Base-by-base conservation (phyloP, 345 rosid genomes). In the Gossypium mustelinum region DNA sequence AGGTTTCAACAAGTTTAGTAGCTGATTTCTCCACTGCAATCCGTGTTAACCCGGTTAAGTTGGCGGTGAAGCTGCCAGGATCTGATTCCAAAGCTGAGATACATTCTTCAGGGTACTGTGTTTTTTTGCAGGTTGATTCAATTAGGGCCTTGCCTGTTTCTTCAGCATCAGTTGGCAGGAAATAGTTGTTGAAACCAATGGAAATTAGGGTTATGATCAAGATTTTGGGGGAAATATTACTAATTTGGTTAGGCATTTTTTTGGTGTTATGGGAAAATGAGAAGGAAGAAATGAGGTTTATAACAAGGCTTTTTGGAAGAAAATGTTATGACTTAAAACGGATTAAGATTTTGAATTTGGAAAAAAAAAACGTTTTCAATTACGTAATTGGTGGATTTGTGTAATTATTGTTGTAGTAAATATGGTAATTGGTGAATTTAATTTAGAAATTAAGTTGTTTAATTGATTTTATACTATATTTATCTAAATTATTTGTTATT, bases 71-170 rank as follows among this genome's bases (percentile, higher is more conserved):
- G 20, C 72, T 68, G 4, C 20, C 16, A 1, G 56, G 12, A 25
- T 48, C 57, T 68, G 72, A 68, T 13, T 48, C 57, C 56, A 48
- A 68, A 47, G 72, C 72, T 14, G 56, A 47, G 56, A 68, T 68
- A 17, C 72, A 68, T 47, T 68, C 72, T 68, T 68, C 56, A 12
- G 72, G 56, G 17, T 22, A 68, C 12, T 48, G 18, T 2, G 72
- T 68, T 68, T 68, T 50, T 4, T 47, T 68, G 56, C 72, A 48
- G 10, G 72, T 48, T 3, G 17, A 22, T 24, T 22, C 72, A 9
- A 68, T 47, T 1, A 68, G 18, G 17, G 41, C 20, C 41, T 24
- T 68, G 41, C 72, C 72, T 47, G 72, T 47, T 68, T 48, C 56
- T 29, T 66, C 16, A n/a, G 4, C 16, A 43, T n/a, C 34, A 45